A percentile compares a stretch with the other conserved stretches of the same genome.
phyloP scores from a whole-genome alignment of 495 filamentous ascomycete species.

The Paragyromitra xinjiangensis region DNA sequence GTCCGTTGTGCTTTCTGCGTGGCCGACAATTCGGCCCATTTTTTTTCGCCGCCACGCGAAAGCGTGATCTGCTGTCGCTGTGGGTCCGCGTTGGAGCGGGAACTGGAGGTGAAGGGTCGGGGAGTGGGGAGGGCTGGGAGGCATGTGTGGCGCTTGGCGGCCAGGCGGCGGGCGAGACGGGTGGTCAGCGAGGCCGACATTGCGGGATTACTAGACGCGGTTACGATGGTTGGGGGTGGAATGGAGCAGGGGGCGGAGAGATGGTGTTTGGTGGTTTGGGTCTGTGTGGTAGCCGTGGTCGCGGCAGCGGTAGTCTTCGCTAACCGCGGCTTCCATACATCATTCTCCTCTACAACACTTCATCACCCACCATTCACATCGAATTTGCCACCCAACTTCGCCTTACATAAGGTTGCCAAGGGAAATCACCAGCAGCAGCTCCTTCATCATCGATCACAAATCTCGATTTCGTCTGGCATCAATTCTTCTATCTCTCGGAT shows the following conservation, averaged over 20 bases:
- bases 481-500: neutral
- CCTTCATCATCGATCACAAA: neutral
- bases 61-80: slow-evolving; percentile 74
- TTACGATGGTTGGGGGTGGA: neutral
- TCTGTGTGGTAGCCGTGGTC: neutral
- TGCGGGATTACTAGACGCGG: neutral
- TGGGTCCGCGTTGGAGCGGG: slow-evolving; percentile 34
- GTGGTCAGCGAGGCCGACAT: slow-evolving; percentile 22
- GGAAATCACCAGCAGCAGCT: neutral
- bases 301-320: neutral
- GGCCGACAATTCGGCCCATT: slow-evolving; percentile 77
- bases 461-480: neutral
- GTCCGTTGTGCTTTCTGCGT: slow-evolving; percentile 84
- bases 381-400: neutral
- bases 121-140: neutral
- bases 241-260: neutral
- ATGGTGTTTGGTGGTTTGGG: slow-evolving; percentile 4
- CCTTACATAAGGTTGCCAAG: neutral
- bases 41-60: slow-evolving; percentile 79
- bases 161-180: slow-evolving; percentile 22
- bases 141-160: slow-evolving; percentile 8
- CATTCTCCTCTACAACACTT: neutral
- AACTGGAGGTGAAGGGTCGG: slow-evolving; percentile 8
- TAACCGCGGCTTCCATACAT: neutral
- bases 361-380: neutral